Conservation (phyloP, 2,329 filamentous ascomycete genomes). For the Paecilomyces sp. region DNA sequence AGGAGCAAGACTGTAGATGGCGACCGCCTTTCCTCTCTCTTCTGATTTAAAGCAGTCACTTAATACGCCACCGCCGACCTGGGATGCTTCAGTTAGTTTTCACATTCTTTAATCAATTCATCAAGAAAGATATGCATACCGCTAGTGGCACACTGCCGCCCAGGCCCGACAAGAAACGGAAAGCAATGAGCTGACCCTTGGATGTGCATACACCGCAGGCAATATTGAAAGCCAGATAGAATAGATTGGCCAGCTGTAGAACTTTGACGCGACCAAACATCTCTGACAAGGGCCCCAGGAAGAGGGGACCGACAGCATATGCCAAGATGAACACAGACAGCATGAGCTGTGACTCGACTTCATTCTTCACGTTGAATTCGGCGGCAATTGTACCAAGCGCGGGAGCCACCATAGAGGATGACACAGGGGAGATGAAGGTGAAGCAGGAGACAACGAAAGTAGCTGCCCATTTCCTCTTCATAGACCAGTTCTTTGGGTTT, state of each 20-base stretch:
- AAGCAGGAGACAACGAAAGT: conserved; percentile 51
- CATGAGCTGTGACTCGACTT: conserved; percentile 39
- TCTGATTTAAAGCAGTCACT: conserved; percentile 55
- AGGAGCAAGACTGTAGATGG: conserved; percentile 56
- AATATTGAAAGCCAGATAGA: conserved; percentile 53
- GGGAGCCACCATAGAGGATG: conserved; percentile 54
- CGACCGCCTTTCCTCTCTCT: conserved; percentile 56
- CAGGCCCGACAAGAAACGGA: conserved; percentile 52
- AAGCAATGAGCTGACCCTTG: conserved; percentile 49
- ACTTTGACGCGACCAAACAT: conserved; percentile 50
- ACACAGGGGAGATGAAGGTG: conserved; percentile 57
- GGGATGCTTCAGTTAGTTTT: background rate
- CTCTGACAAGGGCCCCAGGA: conserved; percentile 48
- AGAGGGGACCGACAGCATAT: conserved; percentile 47
- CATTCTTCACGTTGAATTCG: conserved; percentile 46
- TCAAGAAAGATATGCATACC: conserved; percentile 20
- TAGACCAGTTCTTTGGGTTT: conserved; percentile 49
- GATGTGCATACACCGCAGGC: conserved; percentile 51
- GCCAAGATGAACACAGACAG: conserved; percentile 52
- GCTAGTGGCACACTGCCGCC: conserved; percentile 52
- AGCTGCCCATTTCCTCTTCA: conserved; percentile 50
- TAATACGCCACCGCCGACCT: conserved; percentile 43
- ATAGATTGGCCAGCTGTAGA: conserved; percentile 48
- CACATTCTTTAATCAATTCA: background rate
- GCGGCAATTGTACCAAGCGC: conserved; percentile 45